These are phyloP conservation scores for Puccinia polysora DNA, from an alignment of 1,284 basidiomycete genomes.

Conservation along the genomic window DNA sequence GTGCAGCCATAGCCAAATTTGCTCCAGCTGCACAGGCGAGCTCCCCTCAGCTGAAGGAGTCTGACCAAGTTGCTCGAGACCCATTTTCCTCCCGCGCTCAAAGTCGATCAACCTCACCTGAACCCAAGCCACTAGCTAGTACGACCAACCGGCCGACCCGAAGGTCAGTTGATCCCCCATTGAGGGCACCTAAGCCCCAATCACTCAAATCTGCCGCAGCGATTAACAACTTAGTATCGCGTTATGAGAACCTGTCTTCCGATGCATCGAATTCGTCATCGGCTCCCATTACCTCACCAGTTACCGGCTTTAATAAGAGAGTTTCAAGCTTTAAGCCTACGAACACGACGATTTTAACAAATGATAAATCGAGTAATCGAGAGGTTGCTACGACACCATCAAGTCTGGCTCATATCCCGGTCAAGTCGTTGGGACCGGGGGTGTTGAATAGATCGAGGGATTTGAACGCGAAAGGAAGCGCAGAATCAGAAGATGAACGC, in stretches of 20 bases:
- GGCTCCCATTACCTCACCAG: not conserved
- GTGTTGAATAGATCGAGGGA: too few species aligned
- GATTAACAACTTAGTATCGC: conserved; percentile 40
- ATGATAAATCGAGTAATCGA: not conserved
- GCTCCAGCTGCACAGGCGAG: conserved; percentile 10
- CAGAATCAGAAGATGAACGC: not conserved
- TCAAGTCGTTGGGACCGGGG: conserved; percentile 1
- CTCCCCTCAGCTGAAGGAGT: not conserved
- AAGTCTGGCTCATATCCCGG: not conserved
- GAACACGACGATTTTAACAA: not conserved
- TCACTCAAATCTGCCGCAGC: conserved; percentile 38
- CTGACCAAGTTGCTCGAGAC: not conserved
- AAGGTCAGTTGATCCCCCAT: conserved; percentile 11
- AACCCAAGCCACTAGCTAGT: not conserved
- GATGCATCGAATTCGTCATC: not conserved
- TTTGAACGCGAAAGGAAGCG: too few species aligned
- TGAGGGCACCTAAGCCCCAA: conserved; percentile 40
- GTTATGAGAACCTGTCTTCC: conserved; percentile 29
- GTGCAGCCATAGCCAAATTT: conserved; percentile 38
- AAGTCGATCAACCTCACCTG: not conserved
- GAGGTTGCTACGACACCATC: not conserved
- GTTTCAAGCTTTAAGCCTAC: conserved; percentile 28
- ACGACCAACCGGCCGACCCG: not conserved
- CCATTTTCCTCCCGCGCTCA: conserved; percentile 33
- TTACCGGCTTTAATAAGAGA: not conserved